Base-by-base conservation (phyloP, 2,329 filamentous ascomycete species). In the Gaeumannomyces tritici region DNA sequence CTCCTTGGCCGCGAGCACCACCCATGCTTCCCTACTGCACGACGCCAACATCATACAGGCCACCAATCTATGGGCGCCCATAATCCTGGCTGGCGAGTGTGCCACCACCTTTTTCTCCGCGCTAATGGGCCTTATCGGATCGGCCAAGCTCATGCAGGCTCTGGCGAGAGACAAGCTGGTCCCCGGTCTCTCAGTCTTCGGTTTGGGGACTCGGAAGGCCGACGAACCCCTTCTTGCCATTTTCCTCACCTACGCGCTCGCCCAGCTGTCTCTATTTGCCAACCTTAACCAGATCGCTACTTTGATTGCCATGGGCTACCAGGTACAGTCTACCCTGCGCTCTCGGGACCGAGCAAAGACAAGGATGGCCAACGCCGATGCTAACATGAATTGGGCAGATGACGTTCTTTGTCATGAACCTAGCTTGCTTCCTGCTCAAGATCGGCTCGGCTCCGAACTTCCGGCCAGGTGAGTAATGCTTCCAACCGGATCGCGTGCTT, bases 381-480 rank as follows among this genome's bases (percentile, higher is more conserved):
- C 28, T 13, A 11, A n/a, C 8, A 3, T n/a, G 21, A 24, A 21
- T 51, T 18, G 7, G 21, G 26, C 55, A 84, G 80, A 93, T 96
- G 88, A 96, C 91, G 0, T 96, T 96, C 70, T 83, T 96, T 60
- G 89, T 93, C 55, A 95, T 90, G 74, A 96, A 96, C 66, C 75
- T 96, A 11, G 91, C 91, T 8, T 96, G 91, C 67, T 96, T 96
- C 69, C 77, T 96, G 1, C 80, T 96, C 62, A 93, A 93, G 72
- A 88, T 96, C 63, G 89, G 90, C 1, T 93, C 91, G 0, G 91
- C 91, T 0, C 91, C 91, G 4, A 96, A 96, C 70, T 96, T 96
- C 68, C 82, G 91, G 28, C 91, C 91, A 0, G 42, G 42, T 24
- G n/a, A 51, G 42, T n/a, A 24, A 24, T 51, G 18, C 21, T 24